Evolutionary conservation across 2,329 filamentous ascomycete species (phyloP), one percentile per base, ranked within the genome.

Genomic region (Volutella citrinella): DNA sequence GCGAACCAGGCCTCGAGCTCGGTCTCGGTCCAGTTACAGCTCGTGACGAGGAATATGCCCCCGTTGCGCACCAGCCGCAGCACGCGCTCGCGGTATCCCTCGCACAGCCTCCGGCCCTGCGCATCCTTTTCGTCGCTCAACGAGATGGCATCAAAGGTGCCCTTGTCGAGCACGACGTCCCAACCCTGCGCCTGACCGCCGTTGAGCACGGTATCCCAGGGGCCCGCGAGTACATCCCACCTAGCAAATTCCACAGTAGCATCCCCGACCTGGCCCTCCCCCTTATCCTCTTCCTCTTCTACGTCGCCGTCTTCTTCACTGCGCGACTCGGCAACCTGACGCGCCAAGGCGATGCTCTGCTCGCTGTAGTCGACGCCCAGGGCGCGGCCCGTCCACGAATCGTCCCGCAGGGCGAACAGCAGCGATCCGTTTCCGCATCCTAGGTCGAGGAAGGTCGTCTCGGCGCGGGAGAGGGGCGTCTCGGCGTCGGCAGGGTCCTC

Each of bases 21-120:
- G 24, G 80, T 76, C 66, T 93, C 89, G 2, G 91, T 97, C 93
- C 93, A 98, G 65, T 98, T 98, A 61, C 93, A 98, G 62, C 89
- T 96, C 34, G 93, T 97, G 34, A 98, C 78, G 40, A 96, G 63
- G 50, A 97, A 76, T 16, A 87, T 69, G 0, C 87, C 87, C 3
- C 82, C 83, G 2, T 64, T 66, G 49, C 78, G 80, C 32, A 97
- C 74, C 44, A 97, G 70, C 18, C 63, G 65, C 42, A 82, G 67
- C 19, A 91, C 81, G 32, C 79, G 77, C 28, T 74, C 71, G 29
- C 78, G 75, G 65, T 98, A 98, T 5, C 74, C 72, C 59, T 94
- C 87, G 56, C 80, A 85, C 10, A 85, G 70, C 34, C 84, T 74
- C 22, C 76, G 66, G 1, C 75, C 80, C 11, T 60, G 57, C 32